phyloP scores from a whole-genome alignment of 805 yeast genomes.

The Zygosaccharomyces rouxii region DNA sequence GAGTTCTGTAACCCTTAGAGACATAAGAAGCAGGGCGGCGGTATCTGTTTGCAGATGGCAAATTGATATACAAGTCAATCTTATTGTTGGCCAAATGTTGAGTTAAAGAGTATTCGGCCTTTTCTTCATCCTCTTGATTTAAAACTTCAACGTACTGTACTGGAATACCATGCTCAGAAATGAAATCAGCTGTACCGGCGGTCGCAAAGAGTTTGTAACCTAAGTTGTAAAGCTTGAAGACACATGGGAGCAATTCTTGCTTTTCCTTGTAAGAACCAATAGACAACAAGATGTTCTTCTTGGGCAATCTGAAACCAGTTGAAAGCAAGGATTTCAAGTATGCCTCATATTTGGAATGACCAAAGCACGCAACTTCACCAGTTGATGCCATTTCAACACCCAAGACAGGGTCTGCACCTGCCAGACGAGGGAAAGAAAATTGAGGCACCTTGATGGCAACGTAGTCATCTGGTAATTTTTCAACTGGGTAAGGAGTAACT shows the following conservation, averaged over 20 bases:
- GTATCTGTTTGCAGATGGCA: slow-evolving; percentile 95
- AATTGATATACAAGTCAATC: slow-evolving; percentile 92
- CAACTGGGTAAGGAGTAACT: slow-evolving; percentile 83
- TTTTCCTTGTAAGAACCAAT: slow-evolving; percentile 97
- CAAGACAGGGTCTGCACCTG: slow-evolving; percentile 96
- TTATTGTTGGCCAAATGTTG: slow-evolving; percentile 95
- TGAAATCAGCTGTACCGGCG: slow-evolving; percentile 98
- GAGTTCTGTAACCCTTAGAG: slow-evolving; percentile 94
- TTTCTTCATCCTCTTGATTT: slow-evolving; percentile 68
- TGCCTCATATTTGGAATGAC: slow-evolving; percentile 94
- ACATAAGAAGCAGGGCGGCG: slow-evolving; percentile 98
- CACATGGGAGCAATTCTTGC: slow-evolving; percentile 85
- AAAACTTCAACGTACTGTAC: slow-evolving; percentile 92
- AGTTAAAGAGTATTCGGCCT: slow-evolving; percentile 90
- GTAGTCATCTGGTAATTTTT: slow-evolving; percentile 84
- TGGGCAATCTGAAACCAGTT: slow-evolving; percentile 92
- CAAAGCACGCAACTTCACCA: slow-evolving; percentile 97
- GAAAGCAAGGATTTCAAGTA: slow-evolving; percentile 91
- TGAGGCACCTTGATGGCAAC: slow-evolving; percentile 97
- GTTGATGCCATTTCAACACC: slow-evolving; percentile 99
- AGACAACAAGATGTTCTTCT: slow-evolving; percentile 88
- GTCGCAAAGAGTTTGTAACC: slow-evolving; percentile 95
- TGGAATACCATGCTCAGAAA: slow-evolving; percentile 90
- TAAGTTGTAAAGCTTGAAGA: slow-evolving; percentile 69
- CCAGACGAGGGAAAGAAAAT: slow-evolving; percentile 91